phyloP scores from a whole-genome alignment of 2,329 filamentous ascomycete genomes.

The Colletotrichum sp. region DNA sequence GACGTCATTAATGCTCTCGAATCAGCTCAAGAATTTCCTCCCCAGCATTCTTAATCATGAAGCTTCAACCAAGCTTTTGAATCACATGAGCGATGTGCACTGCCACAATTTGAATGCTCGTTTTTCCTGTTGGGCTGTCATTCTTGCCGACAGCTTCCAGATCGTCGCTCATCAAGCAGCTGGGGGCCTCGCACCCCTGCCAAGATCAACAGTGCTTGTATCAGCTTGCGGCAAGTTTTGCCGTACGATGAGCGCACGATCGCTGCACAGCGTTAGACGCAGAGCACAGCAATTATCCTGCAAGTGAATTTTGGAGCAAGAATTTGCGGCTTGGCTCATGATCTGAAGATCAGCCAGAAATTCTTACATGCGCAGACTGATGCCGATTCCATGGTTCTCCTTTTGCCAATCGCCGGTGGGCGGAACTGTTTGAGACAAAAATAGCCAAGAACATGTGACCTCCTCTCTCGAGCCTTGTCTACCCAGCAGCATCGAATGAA shows the following conservation, averaged over 20 bases:
- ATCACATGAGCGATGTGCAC: background rate
- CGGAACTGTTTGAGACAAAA: background rate
- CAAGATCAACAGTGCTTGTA: background rate
- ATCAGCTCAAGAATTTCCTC: background rate
- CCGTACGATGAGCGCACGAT: background rate
- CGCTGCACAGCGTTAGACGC: background rate
- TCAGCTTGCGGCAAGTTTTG: conserved; percentile 9
- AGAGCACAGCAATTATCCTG: background rate
- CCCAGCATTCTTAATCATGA: background rate
- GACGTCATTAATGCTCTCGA: background rate
- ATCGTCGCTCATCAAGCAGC: background rate
- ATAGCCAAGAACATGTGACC: background rate
- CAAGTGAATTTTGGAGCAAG: background rate
- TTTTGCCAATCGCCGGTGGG: background rate
- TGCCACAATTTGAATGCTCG: background rate
- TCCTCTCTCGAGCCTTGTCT: background rate
- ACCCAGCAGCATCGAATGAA: background rate
- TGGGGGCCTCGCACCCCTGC: background rate
- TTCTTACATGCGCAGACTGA: background rate
- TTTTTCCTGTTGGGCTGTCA: background rate
- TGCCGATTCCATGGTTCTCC: background rate
- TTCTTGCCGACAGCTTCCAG: background rate
- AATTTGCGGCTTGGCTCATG: background rate
- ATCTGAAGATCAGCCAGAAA: background rate
- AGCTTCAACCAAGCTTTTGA: background rate